Conservation (phyloP, 257 asterid genomes). For the Solanum tacnaense region DNA sequence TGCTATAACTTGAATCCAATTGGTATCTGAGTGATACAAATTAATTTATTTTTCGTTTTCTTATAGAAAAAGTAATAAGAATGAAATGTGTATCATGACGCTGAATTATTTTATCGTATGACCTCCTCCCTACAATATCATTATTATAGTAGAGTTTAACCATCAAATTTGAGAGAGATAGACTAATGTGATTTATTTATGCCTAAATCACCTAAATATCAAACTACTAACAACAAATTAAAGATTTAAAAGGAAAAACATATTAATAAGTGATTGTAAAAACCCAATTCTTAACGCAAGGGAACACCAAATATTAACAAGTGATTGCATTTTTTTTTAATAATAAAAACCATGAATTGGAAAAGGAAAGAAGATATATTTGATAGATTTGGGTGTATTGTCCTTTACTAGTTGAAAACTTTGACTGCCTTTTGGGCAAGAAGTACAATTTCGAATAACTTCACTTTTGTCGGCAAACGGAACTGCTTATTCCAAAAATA, state of each 20-base stretch:
- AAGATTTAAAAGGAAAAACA: not conserved
- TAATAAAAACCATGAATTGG: not conserved
- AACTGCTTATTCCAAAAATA: not conserved
- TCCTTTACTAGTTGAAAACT: not conserved
- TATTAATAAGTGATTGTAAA: not conserved
- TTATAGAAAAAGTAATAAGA: not conserved
- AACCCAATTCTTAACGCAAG: not conserved
- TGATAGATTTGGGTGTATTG: not conserved
- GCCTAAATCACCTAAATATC: not conserved
- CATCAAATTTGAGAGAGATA: not conserved
- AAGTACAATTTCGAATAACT: not conserved
- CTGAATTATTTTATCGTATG: accelerated
- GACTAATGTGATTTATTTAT: not conserved
- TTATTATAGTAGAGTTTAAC: not conserved
- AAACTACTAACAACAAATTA: not conserved
- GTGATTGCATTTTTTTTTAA: not conserved
- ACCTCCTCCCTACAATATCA: not conserved
- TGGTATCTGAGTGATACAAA: too few relatives aligned
- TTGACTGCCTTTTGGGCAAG: not conserved
- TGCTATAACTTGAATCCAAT: too few relatives aligned
- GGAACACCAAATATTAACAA: not conserved
- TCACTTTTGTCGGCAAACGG: not conserved
- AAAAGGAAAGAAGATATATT: not conserved
- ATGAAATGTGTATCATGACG: not conserved
- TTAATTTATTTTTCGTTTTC: not conserved